Evolutionary conservation across 257 asterid genomes (phyloP).

Genomic region (Lycium barbarum): DNA sequence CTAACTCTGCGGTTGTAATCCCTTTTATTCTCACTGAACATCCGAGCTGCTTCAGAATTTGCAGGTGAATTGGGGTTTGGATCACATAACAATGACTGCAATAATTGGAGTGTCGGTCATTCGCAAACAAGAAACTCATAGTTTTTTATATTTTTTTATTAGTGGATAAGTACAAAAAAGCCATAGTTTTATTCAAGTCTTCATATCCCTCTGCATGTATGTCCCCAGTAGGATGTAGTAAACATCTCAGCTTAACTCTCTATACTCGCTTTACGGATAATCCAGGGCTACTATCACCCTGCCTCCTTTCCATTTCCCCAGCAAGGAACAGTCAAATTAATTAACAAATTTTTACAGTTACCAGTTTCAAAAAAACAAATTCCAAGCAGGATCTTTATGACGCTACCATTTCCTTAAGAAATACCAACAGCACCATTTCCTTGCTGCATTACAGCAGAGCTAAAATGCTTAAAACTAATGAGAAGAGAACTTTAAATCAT

Average conservation of each 20-base stretch:
- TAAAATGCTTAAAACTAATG: too few relatives aligned
- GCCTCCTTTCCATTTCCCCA: background rate
- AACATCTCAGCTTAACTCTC: background rate
- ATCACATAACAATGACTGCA: conserved; percentile 83
- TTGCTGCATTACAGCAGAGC: too few relatives aligned
- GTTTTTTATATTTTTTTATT: background rate
- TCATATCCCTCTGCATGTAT: background rate
- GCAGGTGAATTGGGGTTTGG: conserved; percentile 94
- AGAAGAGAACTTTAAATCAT: too few relatives aligned
- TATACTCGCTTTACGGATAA: background rate
- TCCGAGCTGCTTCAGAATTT: conserved; percentile 86
- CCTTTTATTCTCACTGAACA: conserved; percentile 83
- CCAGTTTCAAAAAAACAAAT: background rate
- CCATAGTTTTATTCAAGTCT: background rate
- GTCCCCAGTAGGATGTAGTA: background rate
- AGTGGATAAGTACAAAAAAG: background rate
- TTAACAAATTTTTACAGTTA: background rate
- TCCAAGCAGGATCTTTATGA: background rate
- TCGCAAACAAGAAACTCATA: conserved; percentile 18
- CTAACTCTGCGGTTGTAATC: conserved; percentile 81
- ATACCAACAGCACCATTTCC: too few relatives aligned
- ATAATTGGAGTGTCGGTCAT: background rate
- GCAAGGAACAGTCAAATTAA: background rate
- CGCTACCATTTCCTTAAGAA: background rate
- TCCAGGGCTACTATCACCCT: background rate